phyloP scores from a whole-genome alignment of 208 protist species.

The Trypanosoma platydactyli region DNA sequence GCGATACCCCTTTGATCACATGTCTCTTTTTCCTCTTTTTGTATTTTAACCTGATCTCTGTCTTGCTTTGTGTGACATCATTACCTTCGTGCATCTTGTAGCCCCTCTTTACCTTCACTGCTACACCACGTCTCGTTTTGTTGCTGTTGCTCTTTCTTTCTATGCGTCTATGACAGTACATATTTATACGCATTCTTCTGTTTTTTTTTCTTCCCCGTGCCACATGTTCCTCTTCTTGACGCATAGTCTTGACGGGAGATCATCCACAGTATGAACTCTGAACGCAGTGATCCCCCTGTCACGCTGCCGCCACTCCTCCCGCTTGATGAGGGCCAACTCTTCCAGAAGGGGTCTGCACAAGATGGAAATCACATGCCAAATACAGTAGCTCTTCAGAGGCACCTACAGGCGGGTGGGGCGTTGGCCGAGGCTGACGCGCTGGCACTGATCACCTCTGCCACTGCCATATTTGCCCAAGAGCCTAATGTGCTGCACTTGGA shows the following conservation, averaged over 20 bases:
- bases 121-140: too few relatives aligned
- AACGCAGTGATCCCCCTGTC: constrained; percentile 15
- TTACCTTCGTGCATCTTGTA: too few relatives aligned
- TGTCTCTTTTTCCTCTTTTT: too few relatives aligned
- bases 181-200: not conserved
- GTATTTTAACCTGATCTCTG: too few relatives aligned
- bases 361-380: constrained; percentile 6
- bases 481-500: constrained; percentile 50
- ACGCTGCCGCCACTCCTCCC: constrained; percentile 14
- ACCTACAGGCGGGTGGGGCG: constrained; percentile 36
- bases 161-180: too few relatives aligned
- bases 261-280: constrained; percentile 3
- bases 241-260: not conserved
- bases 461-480: constrained; percentile 43
- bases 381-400: constrained; percentile 27
- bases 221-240: not conserved
- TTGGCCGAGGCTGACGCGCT: constrained; percentile 15
- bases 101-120: too few relatives aligned
- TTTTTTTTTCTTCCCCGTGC: constrained; percentile 6
- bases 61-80: too few relatives aligned
- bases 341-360: constrained; percentile 3
- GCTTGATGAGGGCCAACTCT: constrained; percentile 9
- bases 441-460: constrained; percentile 6
- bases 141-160: too few relatives aligned
- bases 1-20: too few relatives aligned